Evolutionary conservation across 257 asterid genomes (phyloP), one percentile per base, ranked within the genome.

Genomic region (Solanum pimpinellifolium): DNA sequence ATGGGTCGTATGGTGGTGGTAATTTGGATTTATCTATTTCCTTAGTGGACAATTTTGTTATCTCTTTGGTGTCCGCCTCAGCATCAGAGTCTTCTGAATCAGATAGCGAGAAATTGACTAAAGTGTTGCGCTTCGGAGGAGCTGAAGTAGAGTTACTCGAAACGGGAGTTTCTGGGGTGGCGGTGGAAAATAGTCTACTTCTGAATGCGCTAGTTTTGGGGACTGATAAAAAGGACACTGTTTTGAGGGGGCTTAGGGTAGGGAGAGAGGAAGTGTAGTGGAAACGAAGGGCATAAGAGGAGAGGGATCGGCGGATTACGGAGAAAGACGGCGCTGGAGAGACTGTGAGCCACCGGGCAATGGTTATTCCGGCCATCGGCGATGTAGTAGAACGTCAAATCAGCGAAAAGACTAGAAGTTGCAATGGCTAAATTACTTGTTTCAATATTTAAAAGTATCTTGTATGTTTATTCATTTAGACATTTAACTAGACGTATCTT

Each of bases 1-100:
- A 95, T 37, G 99, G 99, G 83, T 95, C 92, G 92, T 95, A 96
- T 6, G 97, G 98, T 9, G 98, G 96, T 18, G 98, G 98, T 65
- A 92, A 88, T 82, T 90, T 92, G 27, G 94, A 83, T 81, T 92
- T 95, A 56, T 84, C 94, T 27, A 86, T 18, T 84, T 49, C 46
- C 41, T 85, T 90, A 27, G 87, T 74, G 60, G 90, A 35, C 6
- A 86, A 9, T 16, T 37, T 84, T 20, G 41, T 72, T 20, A 82
- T 23, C 87, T 11, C 29, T 83, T 86, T 89, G 27, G 39, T 59
- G 1, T 90, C 93, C 60, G 92, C 88, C 2, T 92, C 97, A 2
- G 93, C 31, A 44, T 93, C 96, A 42, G 98, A 92, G 77, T 91
- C 93, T 9, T 91, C 93, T 3, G 92, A 86, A 41, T 91, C 93